A percentile compares a stretch with the other conserved stretches of the same genome.
phyloP scores from a whole-genome alignment of 2,329 filamentous ascomycete genomes.

The Thelonectria discophora region DNA sequence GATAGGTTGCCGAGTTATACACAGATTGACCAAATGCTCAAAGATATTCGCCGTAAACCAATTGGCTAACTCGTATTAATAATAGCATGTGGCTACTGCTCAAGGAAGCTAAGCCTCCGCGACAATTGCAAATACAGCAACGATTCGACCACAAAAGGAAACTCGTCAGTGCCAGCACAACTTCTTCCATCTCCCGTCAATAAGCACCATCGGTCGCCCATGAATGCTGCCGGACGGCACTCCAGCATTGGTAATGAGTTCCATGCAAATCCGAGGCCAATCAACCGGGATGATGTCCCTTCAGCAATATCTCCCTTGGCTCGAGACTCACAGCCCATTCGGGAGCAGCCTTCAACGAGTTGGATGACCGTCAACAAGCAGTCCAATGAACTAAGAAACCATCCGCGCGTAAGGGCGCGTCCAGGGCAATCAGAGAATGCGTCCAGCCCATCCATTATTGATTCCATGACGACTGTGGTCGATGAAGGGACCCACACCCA shows the following conservation, averaged over 20 bases:
- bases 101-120: slow-evolving; percentile 41
- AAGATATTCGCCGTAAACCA: not conserved
- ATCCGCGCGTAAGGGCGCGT: slow-evolving; percentile 4
- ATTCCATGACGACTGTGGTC: slow-evolving; percentile 57
- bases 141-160: slow-evolving; percentile 7
- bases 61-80: not conserved
- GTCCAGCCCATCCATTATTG: slow-evolving; percentile 46
- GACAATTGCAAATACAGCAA: slow-evolving; percentile 43
- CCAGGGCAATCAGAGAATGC: slow-evolving; percentile 29
- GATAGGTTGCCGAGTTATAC: not conserved
- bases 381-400: slow-evolving; percentile 11
- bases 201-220: not conserved
- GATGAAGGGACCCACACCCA: slow-evolving; percentile 52
- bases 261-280: not conserved
- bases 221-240: not conserved
- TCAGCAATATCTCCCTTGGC: not conserved
- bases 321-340: not conserved
- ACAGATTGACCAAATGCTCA: not conserved
- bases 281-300: not conserved
- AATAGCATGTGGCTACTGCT: slow-evolving; percentile 46
- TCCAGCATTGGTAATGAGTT: not conserved
- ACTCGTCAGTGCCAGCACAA: not conserved
- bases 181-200: not conserved
- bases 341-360: slow-evolving; percentile 23
- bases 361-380: slow-evolving; percentile 21